phyloP scores from a whole-genome alignment of 306 rosid species.

The Dryas octopetala region DNA sequence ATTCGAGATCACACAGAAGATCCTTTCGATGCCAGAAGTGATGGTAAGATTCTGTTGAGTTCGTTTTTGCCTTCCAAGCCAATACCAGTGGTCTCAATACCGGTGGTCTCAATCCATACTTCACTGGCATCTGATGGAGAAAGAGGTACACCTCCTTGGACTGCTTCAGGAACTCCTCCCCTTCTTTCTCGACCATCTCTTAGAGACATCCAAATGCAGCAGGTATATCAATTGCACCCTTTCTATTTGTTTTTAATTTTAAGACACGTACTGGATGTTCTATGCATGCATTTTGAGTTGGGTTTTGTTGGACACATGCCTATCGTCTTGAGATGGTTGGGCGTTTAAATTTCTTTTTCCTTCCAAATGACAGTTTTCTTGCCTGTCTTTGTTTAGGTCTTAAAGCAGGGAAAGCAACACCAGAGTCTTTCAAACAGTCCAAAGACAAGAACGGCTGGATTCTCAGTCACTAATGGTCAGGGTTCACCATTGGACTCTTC shows the following conservation, averaged over 20 bases:
- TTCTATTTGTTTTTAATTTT: not conserved
- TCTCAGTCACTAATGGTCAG: constrained; percentile 57
- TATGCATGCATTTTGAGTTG: not conserved
- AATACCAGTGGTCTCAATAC: constrained; percentile 68
- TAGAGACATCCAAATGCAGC: constrained; percentile 92
- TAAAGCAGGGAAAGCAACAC: constrained; percentile 65
- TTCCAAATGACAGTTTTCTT: not conserved
- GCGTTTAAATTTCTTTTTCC: not conserved
- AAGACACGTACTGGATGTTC: not conserved
- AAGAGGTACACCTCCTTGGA: constrained; percentile 77
- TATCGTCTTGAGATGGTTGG: not conserved
- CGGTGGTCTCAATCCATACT: constrained; percentile 44
- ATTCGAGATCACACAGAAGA: constrained; percentile 53
- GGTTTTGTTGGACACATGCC: not conserved
- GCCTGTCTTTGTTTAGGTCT: constrained; percentile 21
- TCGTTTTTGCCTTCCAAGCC: constrained; percentile 82
- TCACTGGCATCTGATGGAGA: constrained; percentile 66
- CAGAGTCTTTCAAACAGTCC: constrained; percentile 73
- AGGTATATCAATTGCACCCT: constrained; percentile 45
- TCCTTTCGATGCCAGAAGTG: constrained; percentile 42
- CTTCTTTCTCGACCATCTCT: constrained; percentile 67
- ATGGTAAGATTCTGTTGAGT: constrained; percentile 59
- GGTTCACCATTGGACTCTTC: constrained; percentile 81
- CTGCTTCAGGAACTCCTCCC: constrained; percentile 89
- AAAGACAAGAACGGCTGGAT: constrained; percentile 70